These are phyloP conservation scores for Spencermartinsiella europaea DNA, from an alignment of 805 yeast species.

Conservation along the genomic window DNA sequence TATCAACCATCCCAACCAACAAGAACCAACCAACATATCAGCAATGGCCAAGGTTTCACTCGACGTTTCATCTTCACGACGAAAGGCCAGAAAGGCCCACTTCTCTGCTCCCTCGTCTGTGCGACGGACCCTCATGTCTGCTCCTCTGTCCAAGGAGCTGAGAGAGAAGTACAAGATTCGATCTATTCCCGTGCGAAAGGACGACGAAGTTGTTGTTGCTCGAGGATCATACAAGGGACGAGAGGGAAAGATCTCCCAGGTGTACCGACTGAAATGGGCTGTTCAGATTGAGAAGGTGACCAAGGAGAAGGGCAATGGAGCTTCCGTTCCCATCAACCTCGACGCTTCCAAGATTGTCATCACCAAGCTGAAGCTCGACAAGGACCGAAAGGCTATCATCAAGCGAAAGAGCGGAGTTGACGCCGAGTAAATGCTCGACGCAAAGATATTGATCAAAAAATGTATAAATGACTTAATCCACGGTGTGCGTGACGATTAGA, in stretches of 20 bases:
- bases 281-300: slow-evolving; percentile 95
- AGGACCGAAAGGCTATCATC: slow-evolving; percentile 97
- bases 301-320: slow-evolving; percentile 97
- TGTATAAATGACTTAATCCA: too few species aligned
- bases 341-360: slow-evolving; percentile 99
- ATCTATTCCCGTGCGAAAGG: slow-evolving; percentile 95
- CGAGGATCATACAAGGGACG: slow-evolving; percentile 99
- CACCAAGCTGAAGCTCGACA: slow-evolving; percentile 97
- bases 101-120: slow-evolving; percentile 95
- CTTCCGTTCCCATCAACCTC: slow-evolving; percentile 92
- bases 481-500: too few species aligned
- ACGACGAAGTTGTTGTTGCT: slow-evolving; percentile 90
- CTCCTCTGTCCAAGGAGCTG: slow-evolving; percentile 98
- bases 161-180: slow-evolving; percentile 95
- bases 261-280: slow-evolving; percentile 97
- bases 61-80: slow-evolving; percentile 99
- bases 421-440: slow-evolving; percentile 65
- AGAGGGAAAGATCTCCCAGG: slow-evolving; percentile 96
- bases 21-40: slow-evolving; percentile 11
- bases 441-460: too few species aligned
- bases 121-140: slow-evolving; percentile 92
- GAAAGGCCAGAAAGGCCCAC: slow-evolving; percentile 99
- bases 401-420: slow-evolving; percentile 94
- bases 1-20: background rate
- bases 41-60: slow-evolving; percentile 60